Base-by-base conservation (phyloP, 306 rosid genomes). In the Corylus americana region DNA sequence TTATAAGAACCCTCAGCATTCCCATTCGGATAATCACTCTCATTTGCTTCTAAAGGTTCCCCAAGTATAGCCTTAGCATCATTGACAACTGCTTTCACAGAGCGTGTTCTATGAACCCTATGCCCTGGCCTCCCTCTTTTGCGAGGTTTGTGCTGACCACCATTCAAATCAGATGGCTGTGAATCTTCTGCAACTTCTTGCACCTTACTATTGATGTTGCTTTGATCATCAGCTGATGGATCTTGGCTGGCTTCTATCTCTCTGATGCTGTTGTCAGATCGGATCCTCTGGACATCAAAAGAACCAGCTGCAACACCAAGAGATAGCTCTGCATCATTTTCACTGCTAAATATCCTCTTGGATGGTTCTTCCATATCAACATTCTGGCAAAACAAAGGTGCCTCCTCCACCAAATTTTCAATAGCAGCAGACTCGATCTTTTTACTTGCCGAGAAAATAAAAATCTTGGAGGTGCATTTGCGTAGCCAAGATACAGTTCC, bases 401-500 rank as follows among this genome's bases (percentile, higher is more conserved):
- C 83, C 71, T 53, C 89, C 49, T 87, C 87, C 77, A 84, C 67
- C 84, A 77, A 76, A 86, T 85, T 78, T 18, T 57, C 83, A 59
- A 79, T 61, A 75, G 85, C 87, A 76, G 85, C 85, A 75, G 87
- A 81, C 76, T 87, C 91, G 0, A 69, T 71, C 81, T 86, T 91
- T 61, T 55, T 91, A 49, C 86, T 85, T 0, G 98, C 96, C 35
- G 98, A 93, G 70, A 91, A 76, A 59, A 79, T 95, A 69, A 95
- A 89, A 67, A 95, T 89, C 90, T 90, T 94, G 20, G 98, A 79
- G 58, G 97, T 92, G 86, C 98, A 92, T 81, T 93, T 92, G 20
- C 94, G 97, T 47, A 95, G 78, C 97, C 97, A 95, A 76, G 96
- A 92, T 64, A 94, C 75, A 22, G 93, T 90, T 51, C 92, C 94